Percentiles rank a stretch among this genome's conserved stretches.
Conservation (phyloP, 2,329 filamentous ascomycete species). For the Scedosporium minutisporum region DNA sequence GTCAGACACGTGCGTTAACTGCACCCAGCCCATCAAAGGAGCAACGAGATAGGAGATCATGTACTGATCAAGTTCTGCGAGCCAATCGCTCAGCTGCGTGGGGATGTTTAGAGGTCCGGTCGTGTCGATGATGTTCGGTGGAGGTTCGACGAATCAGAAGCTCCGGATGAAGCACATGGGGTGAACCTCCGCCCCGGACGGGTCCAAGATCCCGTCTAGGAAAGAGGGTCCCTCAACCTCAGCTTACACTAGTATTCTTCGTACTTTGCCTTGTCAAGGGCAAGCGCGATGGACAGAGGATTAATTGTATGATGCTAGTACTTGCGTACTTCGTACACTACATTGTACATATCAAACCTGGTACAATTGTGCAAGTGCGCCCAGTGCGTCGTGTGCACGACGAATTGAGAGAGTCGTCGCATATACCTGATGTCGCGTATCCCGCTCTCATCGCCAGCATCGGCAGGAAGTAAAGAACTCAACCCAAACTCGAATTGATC, state of each 20-base stretch:
- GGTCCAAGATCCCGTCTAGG: background rate
- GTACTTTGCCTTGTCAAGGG: background rate
- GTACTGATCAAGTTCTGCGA: background rate
- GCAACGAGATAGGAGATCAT: background rate
- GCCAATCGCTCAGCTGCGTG: constrained; percentile 6
- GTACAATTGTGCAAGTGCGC: too few relatives aligned
- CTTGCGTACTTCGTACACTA: too few relatives aligned
- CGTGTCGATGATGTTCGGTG: background rate
- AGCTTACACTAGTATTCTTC: background rate
- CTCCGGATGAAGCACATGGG: constrained; percentile 4
- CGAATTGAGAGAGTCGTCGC: too few relatives aligned
- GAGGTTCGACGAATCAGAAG: constrained; percentile 3
- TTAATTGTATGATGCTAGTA: too few relatives aligned
- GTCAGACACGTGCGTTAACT: background rate
- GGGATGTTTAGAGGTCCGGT: background rate
- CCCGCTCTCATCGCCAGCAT: too few relatives aligned
- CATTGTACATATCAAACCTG: too few relatives aligned
- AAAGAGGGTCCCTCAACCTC: background rate
- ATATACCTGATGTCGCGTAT: too few relatives aligned
- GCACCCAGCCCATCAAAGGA: background rate
- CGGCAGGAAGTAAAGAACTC: too few relatives aligned
- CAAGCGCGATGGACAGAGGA: too few relatives aligned
- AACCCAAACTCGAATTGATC: too few relatives aligned
- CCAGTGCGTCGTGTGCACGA: too few relatives aligned
- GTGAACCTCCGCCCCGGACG: background rate